Evolutionary conservation across 2,329 filamentous ascomycete genomes (phyloP).

Genomic region (Claviceps sp.): DNA sequence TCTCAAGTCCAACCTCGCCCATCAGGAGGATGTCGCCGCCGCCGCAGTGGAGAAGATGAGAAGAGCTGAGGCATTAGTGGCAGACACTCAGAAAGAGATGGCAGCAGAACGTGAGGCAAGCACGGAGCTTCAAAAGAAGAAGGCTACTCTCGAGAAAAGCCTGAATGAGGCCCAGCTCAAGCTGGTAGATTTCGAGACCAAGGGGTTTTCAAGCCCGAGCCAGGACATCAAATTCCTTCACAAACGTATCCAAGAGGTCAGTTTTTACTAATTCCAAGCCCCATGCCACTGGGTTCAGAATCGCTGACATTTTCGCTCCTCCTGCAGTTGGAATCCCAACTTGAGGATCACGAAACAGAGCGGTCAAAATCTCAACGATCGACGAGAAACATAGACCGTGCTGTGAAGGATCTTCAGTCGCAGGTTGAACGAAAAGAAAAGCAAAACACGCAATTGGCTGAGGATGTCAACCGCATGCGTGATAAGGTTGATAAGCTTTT

Average conservation of each 20-base stretch:
- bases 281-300: slow-evolving; percentile 13
- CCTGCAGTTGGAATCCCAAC: slow-evolving; percentile 66
- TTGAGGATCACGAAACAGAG: slow-evolving; percentile 70
- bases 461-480: slow-evolving; percentile 72
- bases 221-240: slow-evolving; percentile 93
- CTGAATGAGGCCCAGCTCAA: slow-evolving; percentile 82
- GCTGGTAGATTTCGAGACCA: slow-evolving; percentile 88
- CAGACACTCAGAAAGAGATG: slow-evolving; percentile 89
- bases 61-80: slow-evolving; percentile 71
- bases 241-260: slow-evolving; percentile 87
- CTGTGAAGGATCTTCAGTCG: slow-evolving; percentile 80
- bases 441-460: slow-evolving; percentile 62
- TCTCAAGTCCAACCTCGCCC: slow-evolving; percentile 74
- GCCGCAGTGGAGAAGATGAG: slow-evolving; percentile 97
- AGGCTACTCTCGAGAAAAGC: slow-evolving; percentile 76
- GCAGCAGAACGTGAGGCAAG: slow-evolving; percentile 71
- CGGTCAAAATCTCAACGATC: slow-evolving; percentile 73
- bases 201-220: slow-evolving; percentile 87
- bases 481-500: slow-evolving; percentile 88
- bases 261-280: slow-evolving; percentile 15
- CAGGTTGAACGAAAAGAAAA: slow-evolving; percentile 93
- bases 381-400: slow-evolving; percentile 83
- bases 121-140: slow-evolving; percentile 75
- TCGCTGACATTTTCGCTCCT: slow-evolving; percentile 7
- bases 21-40: slow-evolving; percentile 83